Base-by-base conservation (phyloP, 257 asterid species). In the Solanum bukasovii region DNA sequence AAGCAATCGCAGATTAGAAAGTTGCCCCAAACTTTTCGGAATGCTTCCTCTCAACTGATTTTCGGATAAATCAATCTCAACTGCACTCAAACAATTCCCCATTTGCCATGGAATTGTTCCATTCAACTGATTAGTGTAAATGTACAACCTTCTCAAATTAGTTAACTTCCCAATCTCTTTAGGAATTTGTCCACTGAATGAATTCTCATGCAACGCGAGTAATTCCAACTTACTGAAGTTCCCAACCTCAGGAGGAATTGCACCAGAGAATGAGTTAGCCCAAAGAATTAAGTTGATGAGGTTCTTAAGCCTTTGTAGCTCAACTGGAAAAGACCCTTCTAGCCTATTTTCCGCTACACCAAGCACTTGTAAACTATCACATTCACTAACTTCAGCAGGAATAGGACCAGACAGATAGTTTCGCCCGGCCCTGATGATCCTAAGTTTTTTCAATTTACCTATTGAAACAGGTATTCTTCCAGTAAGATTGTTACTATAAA, bases 31-130 rank as follows among this genome's bases (percentile, higher is more conserved):
- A 37, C 89, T 87, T 33, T 42, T 89, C 2, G 98, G 98, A 61
- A 96, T 94, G 87, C 70, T 33, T 8, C 98, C 98, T 38, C 87
- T 91, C 87, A 96, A 56, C 25, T 85, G 91, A 88, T 96, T 96
- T 79, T 96, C 98, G 6, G 98, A 96, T 61, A 96, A 93, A 91
- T 96, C 98, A 25, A 96, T 94, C 91, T 94, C 98, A 21, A 92
- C 89, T 37, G 95, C 96, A 77, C 90, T 90, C 1, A 90, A 89
- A 38, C 98, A 95, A 87, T 94, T 91, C 34, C 96, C 92, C 20
- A 95, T 40, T 91, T 96, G 98, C 77, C 56, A 61, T 2, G 98
- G 98, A 75, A 96, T 95, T 34, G 93, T 93, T 11, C 98, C 98
- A 89, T 94, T 94, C 79, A 95, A 79, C 52, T 87, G 93, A 89